phyloP scores from a whole-genome alignment of 306 rosid species.

The Medicago lupulina region DNA sequence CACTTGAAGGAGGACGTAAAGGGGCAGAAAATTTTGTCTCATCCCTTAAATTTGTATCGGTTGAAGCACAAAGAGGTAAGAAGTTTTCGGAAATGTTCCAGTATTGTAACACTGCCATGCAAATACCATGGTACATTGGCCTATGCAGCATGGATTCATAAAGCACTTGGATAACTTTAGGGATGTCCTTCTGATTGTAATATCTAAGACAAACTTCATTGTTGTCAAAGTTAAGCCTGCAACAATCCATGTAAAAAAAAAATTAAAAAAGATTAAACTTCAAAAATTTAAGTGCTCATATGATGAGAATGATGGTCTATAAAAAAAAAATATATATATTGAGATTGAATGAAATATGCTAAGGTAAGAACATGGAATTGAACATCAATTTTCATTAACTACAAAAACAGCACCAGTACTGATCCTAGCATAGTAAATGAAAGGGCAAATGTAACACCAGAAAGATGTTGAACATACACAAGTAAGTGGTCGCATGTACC shows the following conservation, averaged over 20 bases:
- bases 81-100: conserved; percentile 73
- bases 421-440: conserved; percentile 29
- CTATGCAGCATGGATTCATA: conserved; percentile 62
- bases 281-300: conserved; percentile 28
- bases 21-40: conserved; percentile 38
- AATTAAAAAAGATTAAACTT: conserved; percentile 34
- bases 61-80: conserved; percentile 51
- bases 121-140: conserved; percentile 62
- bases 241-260: conserved; percentile 47
- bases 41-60: conserved; percentile 44
- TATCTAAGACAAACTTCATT: conserved; percentile 67
- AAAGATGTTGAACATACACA: conserved; percentile 80
- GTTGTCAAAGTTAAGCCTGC: conserved; percentile 68
- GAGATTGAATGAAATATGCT: conserved; percentile 27
- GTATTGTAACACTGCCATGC: conserved; percentile 64
- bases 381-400: conserved; percentile 26
- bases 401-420: conserved; percentile 34
- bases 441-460: conserved; percentile 33
- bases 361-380: conserved; percentile 15
- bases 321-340: background rate
- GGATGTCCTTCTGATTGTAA: conserved; percentile 80
- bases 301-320: conserved; percentile 18
- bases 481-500: conserved; percentile 88
- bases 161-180: conserved; percentile 68
- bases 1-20: conserved; percentile 42